Conservation (phyloP, 1,139 yeast species). For the Geotrichum reessii region DNA sequence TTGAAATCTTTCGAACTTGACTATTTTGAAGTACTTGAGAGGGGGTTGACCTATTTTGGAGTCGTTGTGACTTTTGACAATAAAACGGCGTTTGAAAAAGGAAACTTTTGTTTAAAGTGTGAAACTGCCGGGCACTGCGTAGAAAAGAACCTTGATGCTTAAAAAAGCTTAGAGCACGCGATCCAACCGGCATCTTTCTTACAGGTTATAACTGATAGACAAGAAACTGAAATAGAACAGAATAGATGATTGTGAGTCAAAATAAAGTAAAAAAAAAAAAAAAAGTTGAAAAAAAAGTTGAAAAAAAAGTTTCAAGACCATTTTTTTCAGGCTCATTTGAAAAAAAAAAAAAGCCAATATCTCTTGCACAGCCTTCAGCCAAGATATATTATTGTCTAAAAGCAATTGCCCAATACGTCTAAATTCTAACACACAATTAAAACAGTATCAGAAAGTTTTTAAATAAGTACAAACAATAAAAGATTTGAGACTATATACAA, state of each 20-base stretch:
- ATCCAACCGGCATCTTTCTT: neutral
- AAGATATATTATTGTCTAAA: neutral
- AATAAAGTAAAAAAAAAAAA: neutral
- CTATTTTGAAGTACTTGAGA: neutral
- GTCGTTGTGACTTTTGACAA: neutral
- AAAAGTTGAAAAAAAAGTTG: neutral
- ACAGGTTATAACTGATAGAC: neutral
- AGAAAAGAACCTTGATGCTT: neutral
- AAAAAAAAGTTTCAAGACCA: neutral
- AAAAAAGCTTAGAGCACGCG: neutral
- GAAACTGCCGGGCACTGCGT: neutral
- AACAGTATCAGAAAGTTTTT: neutral
- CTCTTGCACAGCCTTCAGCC: neutral
- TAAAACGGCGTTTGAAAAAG: neutral
- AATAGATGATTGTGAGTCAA: neutral
- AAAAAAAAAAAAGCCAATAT: neutral
- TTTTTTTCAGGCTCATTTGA: neutral
- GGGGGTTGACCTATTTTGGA: neutral
- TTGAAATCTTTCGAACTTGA: neutral
- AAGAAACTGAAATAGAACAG: neutral
- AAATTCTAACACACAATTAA: neutral
- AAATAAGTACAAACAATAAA: neutral
- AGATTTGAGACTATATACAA: slow-evolving; percentile 1
- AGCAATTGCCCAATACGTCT: neutral
- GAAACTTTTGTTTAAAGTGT: neutral